These are phyloP conservation scores for Hyaloperonospora arabidopsidis DNA, from an alignment of 352 stramenopile genomes.

Conservation along the genomic window DNA sequence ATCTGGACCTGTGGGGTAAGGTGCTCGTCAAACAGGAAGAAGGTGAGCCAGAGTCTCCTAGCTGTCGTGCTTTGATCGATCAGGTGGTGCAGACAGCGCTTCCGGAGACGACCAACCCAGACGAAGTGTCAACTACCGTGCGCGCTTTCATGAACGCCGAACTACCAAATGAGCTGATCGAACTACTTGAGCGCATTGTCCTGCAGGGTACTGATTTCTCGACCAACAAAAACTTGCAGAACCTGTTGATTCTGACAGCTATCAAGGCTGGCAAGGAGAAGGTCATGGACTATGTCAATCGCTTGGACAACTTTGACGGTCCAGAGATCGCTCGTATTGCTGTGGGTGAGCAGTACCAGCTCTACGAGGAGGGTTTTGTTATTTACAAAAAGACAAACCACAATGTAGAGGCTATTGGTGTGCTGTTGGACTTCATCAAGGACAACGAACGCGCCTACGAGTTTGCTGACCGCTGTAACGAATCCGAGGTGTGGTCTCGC, in stretches of 20 bases:
- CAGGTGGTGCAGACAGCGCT: conserved; percentile 99
- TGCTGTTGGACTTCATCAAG: conserved; percentile 94
- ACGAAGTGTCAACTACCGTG: conserved; percentile 99
- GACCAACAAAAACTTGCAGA: conserved; percentile 99
- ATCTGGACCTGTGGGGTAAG: conserved; percentile 98
- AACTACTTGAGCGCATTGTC: conserved; percentile 98
- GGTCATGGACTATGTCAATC: conserved; percentile 99
- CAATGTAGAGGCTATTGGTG: conserved; percentile 90
- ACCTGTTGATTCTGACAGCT: conserved; percentile 99
- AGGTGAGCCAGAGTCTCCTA: conserved; percentile 85
- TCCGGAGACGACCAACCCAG: conserved; percentile 96
- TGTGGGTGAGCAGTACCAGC: conserved; percentile 95
- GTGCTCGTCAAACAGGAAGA: conserved; percentile 91
- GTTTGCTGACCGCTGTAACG: conserved; percentile 97
- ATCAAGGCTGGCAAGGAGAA: conserved; percentile 97
- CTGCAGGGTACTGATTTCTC: conserved; percentile 99
- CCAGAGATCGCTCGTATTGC: conserved; percentile 99
- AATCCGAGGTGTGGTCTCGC: conserved; percentile 98
- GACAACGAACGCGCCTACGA: conserved; percentile 97
- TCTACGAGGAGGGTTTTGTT: conserved; percentile 99
- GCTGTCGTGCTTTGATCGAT: conserved; percentile 96
- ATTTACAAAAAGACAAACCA: conserved; percentile 99
- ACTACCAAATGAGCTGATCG: conserved; percentile 97
- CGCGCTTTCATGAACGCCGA: conserved; percentile 99
- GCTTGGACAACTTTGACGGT: conserved; percentile 99